These are phyloP conservation scores for Exophiala sideris DNA, from an alignment of 2,329 filamentous ascomycete species.

Conservation along the genomic window DNA sequence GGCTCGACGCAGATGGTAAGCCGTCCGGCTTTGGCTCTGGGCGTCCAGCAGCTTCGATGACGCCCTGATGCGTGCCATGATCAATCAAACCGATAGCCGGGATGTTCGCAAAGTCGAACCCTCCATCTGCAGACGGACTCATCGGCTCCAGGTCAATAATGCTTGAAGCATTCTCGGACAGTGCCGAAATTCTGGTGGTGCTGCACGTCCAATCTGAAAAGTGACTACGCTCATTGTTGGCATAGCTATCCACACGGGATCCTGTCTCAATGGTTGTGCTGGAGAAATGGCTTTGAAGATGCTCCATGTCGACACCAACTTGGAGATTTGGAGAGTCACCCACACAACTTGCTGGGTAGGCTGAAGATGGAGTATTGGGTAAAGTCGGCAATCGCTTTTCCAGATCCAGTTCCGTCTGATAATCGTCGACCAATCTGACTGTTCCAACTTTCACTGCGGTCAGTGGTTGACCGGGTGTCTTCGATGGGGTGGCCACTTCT, in stretches of 20 bases:
- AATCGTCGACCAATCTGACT: slow-evolving; percentile 21
- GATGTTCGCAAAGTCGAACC: background rate
- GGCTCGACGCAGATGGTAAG: slow-evolving; percentile 32
- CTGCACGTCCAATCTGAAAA: slow-evolving; percentile 41
- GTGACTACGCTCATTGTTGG: slow-evolving; percentile 34
- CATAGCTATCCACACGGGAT: slow-evolving; percentile 15
- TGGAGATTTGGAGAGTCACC: slow-evolving; percentile 10
- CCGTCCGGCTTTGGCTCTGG: slow-evolving; percentile 28
- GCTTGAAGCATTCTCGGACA: slow-evolving; percentile 20
- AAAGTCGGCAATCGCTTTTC: slow-evolving; percentile 44
- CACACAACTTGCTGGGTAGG: slow-evolving; percentile 28
- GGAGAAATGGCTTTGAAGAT: slow-evolving; percentile 28
- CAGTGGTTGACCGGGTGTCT: slow-evolving; percentile 29
- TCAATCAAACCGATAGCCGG: background rate
- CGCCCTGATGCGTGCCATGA: slow-evolving; percentile 2
- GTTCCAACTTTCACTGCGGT: slow-evolving; percentile 25
- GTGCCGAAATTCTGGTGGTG: slow-evolving; percentile 31
- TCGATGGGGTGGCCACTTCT: slow-evolving; percentile 22
- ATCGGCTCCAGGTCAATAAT: slow-evolving; percentile 23
- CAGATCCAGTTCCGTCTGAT: slow-evolving; percentile 31
- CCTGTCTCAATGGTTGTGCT: slow-evolving; percentile 26
- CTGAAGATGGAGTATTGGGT: slow-evolving; percentile 46
- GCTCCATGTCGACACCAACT: slow-evolving; percentile 10
- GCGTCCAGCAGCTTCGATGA: slow-evolving; percentile 18
- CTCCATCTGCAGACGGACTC: slow-evolving; percentile 11